A percentile compares a stretch with the other conserved stretches of the same genome.
These are phyloP conservation scores for Trichoderma harzianum DNA, from an alignment of 2,329 filamentous ascomycete genomes.

Conservation along the genomic window DNA sequence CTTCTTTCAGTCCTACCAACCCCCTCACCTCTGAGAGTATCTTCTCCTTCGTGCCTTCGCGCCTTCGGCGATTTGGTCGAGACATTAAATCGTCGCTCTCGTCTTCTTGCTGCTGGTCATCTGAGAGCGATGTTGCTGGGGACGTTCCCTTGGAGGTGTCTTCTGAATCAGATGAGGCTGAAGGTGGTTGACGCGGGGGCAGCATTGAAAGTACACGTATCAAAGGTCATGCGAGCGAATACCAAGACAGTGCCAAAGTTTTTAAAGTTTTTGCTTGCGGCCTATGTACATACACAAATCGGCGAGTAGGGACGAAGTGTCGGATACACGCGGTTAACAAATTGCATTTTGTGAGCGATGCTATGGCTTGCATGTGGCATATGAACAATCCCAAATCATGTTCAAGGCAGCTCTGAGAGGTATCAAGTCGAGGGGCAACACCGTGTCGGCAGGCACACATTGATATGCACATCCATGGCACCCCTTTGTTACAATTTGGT, in stretches of 20 bases:
- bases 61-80: background rate
- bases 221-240: background rate
- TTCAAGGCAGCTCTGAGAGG: background rate
- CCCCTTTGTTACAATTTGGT: background rate
- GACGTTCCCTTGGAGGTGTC: background rate
- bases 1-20: background rate
- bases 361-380: background rate
- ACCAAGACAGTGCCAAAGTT: background rate
- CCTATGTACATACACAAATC: background rate
- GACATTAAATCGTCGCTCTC: background rate
- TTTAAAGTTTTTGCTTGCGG: background rate
- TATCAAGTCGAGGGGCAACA: background rate
- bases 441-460: background rate
- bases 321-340: background rate
- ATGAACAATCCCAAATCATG: background rate
- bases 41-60: background rate
- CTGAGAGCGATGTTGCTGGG: too few species aligned
- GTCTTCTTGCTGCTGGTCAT: background rate
- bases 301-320: background rate
- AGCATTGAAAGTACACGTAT: background rate
- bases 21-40: background rate
- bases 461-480: background rate
- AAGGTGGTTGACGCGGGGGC: background rate
- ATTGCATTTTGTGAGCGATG: background rate
- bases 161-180: background rate